A percentile compares a stretch with the other conserved stretches of the same genome.
Conservation (phyloP, 169 alveolate genomes). For the Eimeria acervulina region DNA sequence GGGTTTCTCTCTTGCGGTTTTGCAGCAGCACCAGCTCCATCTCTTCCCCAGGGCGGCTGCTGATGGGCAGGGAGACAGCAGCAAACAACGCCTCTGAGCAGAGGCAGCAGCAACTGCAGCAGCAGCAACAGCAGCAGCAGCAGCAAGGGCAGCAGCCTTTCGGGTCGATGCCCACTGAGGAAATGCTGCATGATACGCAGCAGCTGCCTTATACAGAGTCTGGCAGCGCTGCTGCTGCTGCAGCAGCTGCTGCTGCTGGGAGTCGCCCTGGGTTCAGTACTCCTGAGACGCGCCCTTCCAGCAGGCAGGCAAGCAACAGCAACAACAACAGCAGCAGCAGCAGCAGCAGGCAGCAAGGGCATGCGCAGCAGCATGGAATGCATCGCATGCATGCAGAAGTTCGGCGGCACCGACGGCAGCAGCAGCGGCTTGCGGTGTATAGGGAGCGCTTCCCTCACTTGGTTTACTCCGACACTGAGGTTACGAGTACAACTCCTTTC, state of each 20-base stretch:
- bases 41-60: neutral
- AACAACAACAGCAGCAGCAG: neutral
- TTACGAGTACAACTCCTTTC: neutral
- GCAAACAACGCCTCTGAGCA: no score
- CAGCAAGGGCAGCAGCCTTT: neutral
- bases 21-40: neutral
- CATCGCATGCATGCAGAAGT: neutral
- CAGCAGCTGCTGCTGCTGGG: conserved; percentile 1
- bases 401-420: conserved; percentile 55
- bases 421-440: neutral
- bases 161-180: neutral
- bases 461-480: conserved; percentile 44
- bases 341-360: conserved; percentile 52
- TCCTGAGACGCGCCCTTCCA: neutral
- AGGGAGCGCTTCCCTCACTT: conserved; percentile 36
- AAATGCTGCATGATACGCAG: neutral
- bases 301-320: neutral
- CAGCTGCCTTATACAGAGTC: neutral
- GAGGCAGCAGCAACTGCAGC: conserved; percentile 3
- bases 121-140: conserved; percentile 49
- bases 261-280: neutral
- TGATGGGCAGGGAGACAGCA: neutral
- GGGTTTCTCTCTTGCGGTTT: neutral
- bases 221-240: neutral
- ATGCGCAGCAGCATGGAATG: neutral